Evolutionary conservation across 106 monocot genomes (phyloP), one percentile per base, ranked within the genome.

Genomic region (Acorus calamus): DNA sequence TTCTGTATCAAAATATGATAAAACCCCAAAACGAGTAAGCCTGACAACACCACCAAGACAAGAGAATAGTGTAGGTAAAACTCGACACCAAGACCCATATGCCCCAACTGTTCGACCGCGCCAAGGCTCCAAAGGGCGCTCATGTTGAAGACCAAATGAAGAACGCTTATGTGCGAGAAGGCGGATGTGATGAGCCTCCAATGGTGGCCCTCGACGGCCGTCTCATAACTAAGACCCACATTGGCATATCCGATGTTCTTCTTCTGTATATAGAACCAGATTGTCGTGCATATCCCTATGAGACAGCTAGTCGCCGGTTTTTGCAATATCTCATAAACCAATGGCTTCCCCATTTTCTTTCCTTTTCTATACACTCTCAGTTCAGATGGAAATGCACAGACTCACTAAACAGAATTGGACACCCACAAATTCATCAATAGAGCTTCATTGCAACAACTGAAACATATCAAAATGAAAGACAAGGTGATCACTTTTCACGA

Each of bases 71-170:
- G 90, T 4, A 94, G 84, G 65, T 94, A 94, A 59, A 78, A 90
- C 66, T 80, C 80, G 3, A 84, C 63, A 4, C 94, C 94, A 12
- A 94, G 82, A 46, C 84, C 86, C 14, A 83, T 57, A 10, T 78
- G 68, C 4, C 53, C 70, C 57, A 87, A 65, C 59, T 90, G 90
- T 59, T 90, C 90, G 2, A 90, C 66, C 3, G 74, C 66, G 6
- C 91, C 91, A 54, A 96, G 80, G 50, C 96, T 96, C 96, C 96
- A 96, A 12, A 96, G 79, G 2, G 96, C 90, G 28, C 84, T 88
- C 87, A 88, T 87, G 78, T 91, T 96, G 69, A 96, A 96, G 8
- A 89, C 75, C 51, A 96, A 53, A 68, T 96, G 96, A 42, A 96
- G 64, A 0, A 87, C 71, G 46, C 87, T 96, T 58, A 96, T 77